Base-by-base conservation (phyloP, 179 eudicot genomes). In the Sideroxylon spinosum region DNA sequence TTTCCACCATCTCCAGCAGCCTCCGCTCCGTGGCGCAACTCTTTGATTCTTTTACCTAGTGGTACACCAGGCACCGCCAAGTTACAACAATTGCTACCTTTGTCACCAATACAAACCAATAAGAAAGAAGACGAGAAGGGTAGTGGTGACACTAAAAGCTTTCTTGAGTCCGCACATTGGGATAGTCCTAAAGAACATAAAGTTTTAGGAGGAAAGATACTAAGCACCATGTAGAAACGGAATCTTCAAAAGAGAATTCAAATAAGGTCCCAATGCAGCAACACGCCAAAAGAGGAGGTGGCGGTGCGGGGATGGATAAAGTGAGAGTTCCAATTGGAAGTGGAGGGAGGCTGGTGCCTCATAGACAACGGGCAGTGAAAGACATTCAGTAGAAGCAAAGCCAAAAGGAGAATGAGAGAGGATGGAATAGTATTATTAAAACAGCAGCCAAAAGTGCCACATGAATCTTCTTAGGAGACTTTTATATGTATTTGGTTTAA, bases 381-480 rank as follows among this genome's bases (percentile, higher is more conserved):
- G 91, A 81, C 16, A 71, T 64, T 17, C 87, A 74, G 75, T 84
- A 80, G 80, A 89, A 88, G 87, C 92, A 86, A 76, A 87, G 77
- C 81, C 83, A 84, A 7, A 89, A 83, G 78, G 97, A 87, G 16
- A 94, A 91, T 86, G 98, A 94, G 73, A 84, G 94, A 68, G 92
- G 97, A 60, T 95, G 98, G 97, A 94, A 92, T n/a, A n/a, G n/a
- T 83, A 89, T 83, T 76, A 52, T 14, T 1, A 91, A 90, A 86
- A 85, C 80, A 17, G 75, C 76, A 77, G 75, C 77, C 61, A 80
- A 50, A 84, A 82, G 59, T 65, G 82, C 70, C 68, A 7, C 84
- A 23, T 86, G 73, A 73, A 64, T 52, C 63, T 12, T 49, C 7
- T 10, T 17, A 14, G 48, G 65, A 22, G 17, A 19, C 63, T 29